Percentiles rank a stretch among this genome's conserved stretches.
These are phyloP conservation scores for Arthrinium puccinioides DNA, from an alignment of 2,329 filamentous ascomycete species.

Conservation along the genomic window DNA sequence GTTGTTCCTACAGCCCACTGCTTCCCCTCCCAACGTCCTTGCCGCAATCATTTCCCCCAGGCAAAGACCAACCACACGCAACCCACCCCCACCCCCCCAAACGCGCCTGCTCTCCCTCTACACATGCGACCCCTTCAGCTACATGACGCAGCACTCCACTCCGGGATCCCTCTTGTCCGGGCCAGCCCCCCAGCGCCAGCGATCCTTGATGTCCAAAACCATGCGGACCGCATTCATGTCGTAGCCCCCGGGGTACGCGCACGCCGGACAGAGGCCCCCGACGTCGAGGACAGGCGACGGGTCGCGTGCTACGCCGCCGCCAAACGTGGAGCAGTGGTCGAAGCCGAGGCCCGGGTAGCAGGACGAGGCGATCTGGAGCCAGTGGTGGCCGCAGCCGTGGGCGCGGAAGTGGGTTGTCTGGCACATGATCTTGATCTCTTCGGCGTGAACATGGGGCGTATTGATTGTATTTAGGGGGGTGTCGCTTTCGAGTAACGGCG, in stretches of 20 bases:
- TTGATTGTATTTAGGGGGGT: too few species aligned
- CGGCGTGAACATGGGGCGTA: too few species aligned
- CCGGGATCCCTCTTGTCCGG: conserved; percentile 30
- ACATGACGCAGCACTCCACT: conserved; percentile 33
- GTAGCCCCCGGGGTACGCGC: conserved; percentile 31
- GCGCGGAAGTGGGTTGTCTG: conserved; percentile 38
- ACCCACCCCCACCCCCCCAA: too few species aligned
- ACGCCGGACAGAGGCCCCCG: conserved; percentile 21
- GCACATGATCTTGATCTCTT: conserved; percentile 32
- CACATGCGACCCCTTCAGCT: conserved; percentile 6
- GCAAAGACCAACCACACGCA: too few species aligned
- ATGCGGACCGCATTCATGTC: conserved; percentile 41
- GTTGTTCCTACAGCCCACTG: too few species aligned
- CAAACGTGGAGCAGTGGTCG: conserved; percentile 36
- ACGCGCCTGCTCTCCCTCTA: background rate
- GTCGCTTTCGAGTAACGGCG: too few species aligned
- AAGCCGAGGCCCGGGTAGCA: conserved; percentile 46
- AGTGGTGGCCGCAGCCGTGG: conserved; percentile 43
- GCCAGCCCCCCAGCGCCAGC: conserved; percentile 40
- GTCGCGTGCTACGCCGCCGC: conserved; percentile 28
- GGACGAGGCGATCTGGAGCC: conserved; percentile 38
- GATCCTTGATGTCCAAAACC: conserved; percentile 34
- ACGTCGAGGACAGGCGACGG: conserved; percentile 25
- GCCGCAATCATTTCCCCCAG: background rate
- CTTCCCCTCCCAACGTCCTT: too few species aligned